Evolutionary conservation across 805 yeast genomes (phyloP).

Genomic region (Candida coquimbonensis): DNA sequence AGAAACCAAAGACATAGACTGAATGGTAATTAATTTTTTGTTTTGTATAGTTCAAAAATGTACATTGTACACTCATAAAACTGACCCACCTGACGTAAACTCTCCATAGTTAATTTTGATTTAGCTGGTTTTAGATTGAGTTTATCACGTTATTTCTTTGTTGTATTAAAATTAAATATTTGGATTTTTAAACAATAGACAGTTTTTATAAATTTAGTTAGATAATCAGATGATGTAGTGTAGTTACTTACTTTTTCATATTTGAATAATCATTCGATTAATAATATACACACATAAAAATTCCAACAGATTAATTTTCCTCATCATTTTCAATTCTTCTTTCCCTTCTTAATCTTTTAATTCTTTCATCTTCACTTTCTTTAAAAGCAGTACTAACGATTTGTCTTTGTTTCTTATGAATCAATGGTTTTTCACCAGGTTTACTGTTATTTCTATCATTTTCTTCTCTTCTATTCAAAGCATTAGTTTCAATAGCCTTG

Average conservation of each 20-base stretch:
- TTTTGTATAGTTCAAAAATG: no score
- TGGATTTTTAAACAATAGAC: slow-evolving; percentile 7
- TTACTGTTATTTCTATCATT: slow-evolving; percentile 78
- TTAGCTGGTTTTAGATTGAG: slow-evolving; percentile 2
- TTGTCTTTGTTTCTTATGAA: slow-evolving; percentile 79
- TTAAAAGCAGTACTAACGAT: slow-evolving; percentile 74
- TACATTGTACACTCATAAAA: no score
- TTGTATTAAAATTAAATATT: neutral
- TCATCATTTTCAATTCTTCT: neutral
- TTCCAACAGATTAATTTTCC: neutral
- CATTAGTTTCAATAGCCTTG: slow-evolving; percentile 64
- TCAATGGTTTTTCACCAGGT: slow-evolving; percentile 48
- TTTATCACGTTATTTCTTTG: no score
- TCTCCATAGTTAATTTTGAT: no score
- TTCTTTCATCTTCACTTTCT: slow-evolving; percentile 30
- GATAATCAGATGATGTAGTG: no score
- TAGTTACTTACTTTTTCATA: no score
- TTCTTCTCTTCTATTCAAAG: slow-evolving; percentile 73
- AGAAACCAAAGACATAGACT: no score
- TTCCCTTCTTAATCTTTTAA: slow-evolving; percentile 5
- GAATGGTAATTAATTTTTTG: no score
- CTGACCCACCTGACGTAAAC: no score
- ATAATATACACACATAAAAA: neutral
- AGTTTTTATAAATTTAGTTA: neutral
- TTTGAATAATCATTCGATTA: neutral